phyloP scores from a whole-genome alignment of 768 basidiomycete species.

The Boletus tylopilopsis region DNA sequence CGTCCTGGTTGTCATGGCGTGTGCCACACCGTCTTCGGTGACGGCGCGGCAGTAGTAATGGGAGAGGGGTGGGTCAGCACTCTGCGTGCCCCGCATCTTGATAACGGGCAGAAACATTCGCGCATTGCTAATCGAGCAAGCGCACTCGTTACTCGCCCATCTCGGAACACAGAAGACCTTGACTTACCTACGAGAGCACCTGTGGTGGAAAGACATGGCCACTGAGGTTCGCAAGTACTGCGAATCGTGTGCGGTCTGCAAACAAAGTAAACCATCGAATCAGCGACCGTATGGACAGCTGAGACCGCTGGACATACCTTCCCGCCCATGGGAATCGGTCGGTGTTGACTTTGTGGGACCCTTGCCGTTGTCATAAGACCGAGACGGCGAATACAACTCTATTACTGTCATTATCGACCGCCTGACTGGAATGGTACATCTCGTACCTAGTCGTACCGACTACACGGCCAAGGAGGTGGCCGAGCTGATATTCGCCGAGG shows the following conservation, averaged over 20 bases:
- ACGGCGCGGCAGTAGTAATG: too few relatives aligned
- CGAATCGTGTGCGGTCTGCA: background rate
- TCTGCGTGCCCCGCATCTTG: conserved; percentile 26
- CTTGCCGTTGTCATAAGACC: conserved; percentile 23
- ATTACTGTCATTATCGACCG: conserved; percentile 23
- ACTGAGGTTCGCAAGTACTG: conserved; percentile 15
- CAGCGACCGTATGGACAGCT: conserved; percentile 28
- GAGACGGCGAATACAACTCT: conserved; percentile 19
- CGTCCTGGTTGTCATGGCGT: too few relatives aligned
- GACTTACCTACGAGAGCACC: conserved; percentile 4
- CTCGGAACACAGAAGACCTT: conserved; percentile 35
- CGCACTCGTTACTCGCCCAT: conserved; percentile 39
- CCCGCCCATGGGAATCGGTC: conserved; percentile 34
- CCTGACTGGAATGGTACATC: conserved; percentile 22
- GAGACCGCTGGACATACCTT: conserved; percentile 24
- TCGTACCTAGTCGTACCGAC: conserved; percentile 14
- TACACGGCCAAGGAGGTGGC: conserved; percentile 35
- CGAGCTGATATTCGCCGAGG: conserved; percentile 31
- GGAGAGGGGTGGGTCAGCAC: too few relatives aligned
- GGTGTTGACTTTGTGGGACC: conserved; percentile 40
- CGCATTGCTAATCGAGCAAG: conserved; percentile 35
- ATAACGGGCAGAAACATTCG: conserved; percentile 13
- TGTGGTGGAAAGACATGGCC: conserved; percentile 37
- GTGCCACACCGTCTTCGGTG: too few relatives aligned
- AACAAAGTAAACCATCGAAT: conserved; percentile 13